Conservation (phyloP, 2,329 filamentous ascomycete genomes). For the Sordariomycetes sp. region DNA sequence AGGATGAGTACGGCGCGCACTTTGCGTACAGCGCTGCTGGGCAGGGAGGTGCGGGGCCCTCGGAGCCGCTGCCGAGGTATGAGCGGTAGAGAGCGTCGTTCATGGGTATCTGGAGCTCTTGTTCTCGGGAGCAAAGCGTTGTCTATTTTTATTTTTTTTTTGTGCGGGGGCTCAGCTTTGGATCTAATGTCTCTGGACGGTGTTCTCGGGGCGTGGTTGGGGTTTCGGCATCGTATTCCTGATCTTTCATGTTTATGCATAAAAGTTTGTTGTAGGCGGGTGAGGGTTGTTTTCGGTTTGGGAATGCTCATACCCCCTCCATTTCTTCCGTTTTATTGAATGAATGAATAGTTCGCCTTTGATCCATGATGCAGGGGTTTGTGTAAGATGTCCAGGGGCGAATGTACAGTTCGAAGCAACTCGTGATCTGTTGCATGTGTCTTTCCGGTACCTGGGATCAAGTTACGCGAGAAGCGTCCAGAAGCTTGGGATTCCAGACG, state of each 20-base stretch:
- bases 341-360: background rate
- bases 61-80: slow-evolving; percentile 4
- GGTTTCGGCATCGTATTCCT: background rate
- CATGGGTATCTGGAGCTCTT: background rate
- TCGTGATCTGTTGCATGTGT: no score
- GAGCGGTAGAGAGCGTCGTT: slow-evolving; percentile 1
- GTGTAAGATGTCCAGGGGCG: no score
- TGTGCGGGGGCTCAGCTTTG: background rate
- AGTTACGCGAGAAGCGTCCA: no score
- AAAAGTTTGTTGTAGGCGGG: background rate
- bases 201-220: background rate
- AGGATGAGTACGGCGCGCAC: slow-evolving; percentile 29
- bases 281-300: background rate
- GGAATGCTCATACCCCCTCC: background rate
- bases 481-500: no score
- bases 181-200: background rate
- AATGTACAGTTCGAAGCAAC: no score
- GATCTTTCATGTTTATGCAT: background rate
- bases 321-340: background rate
- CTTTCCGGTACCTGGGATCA: no score
- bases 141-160: background rate
- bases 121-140: background rate
- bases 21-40: slow-evolving; percentile 1
- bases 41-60: background rate
- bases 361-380: background rate